Percentiles rank a stretch among this genome's conserved stretches.
phyloP scores from a whole-genome alignment of 352 stramenopile genomes.

The Paralagenidium karlingii region DNA sequence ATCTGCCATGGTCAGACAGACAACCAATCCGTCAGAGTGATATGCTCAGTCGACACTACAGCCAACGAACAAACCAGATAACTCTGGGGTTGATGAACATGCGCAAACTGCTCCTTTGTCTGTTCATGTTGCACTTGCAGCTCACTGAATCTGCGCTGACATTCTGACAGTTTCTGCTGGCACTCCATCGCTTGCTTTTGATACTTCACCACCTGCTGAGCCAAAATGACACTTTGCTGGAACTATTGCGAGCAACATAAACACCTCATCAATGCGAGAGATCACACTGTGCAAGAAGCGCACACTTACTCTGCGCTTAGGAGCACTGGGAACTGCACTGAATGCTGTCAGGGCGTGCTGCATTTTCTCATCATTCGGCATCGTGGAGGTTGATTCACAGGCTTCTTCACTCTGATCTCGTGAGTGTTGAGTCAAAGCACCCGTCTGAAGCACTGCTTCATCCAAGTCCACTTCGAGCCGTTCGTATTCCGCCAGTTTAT shows the following conservation, averaged over 20 bases:
- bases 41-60: neutral
- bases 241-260: conserved; percentile 20
- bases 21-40: neutral
- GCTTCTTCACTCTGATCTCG: neutral
- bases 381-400: too few species aligned
- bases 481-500: conserved; percentile 59
- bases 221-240: conserved; percentile 54
- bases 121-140: conserved; percentile 17
- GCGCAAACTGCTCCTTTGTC: conserved; percentile 22
- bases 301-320: conserved; percentile 37
- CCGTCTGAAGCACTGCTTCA: conserved; percentile 46
- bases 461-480: conserved; percentile 63
- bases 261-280: neutral
- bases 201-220: conserved; percentile 52
- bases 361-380: too few species aligned
- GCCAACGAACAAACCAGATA: conserved; percentile 31
- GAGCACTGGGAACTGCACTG: conserved; percentile 43
- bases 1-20: conserved; percentile 17
- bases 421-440: conserved; percentile 14
- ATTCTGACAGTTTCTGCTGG: conserved; percentile 19
- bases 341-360: conserved; percentile 46
- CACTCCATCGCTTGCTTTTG: conserved; percentile 35
- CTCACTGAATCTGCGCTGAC: conserved; percentile 10
- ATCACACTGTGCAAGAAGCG: conserved; percentile 1
- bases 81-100: conserved; percentile 55